A percentile compares a stretch with the other conserved stretches of the same genome.
Evolutionary conservation across 2,329 filamentous ascomycete species (phyloP).

Genomic region (Albifimbria verrucaria): DNA sequence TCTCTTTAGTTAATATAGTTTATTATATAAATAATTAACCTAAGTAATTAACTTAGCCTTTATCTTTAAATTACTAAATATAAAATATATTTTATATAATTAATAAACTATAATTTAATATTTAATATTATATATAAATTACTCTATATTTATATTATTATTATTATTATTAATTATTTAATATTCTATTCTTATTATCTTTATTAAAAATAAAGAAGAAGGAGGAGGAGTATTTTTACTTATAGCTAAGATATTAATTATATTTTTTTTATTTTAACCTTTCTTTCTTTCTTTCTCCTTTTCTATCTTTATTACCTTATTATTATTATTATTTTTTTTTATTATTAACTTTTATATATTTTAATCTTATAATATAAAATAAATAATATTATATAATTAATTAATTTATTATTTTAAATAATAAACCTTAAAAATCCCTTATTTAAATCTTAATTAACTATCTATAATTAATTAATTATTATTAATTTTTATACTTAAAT

Average conservation of each 20-base stretch:
- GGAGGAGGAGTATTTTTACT: too few relatives aligned
- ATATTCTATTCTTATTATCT: not conserved
- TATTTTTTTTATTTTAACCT: not conserved
- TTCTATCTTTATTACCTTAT: not conserved
- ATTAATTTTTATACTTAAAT: too few relatives aligned
- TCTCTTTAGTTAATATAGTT: not conserved
- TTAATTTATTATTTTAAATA: not conserved
- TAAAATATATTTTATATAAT: not conserved
- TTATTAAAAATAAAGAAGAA: not conserved
- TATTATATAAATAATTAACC: not conserved
- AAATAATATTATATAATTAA: not conserved
- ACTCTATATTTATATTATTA: not conserved
- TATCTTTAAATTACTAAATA: not conserved
- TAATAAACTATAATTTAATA: not conserved
- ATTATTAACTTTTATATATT: not conserved
- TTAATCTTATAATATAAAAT: not conserved
- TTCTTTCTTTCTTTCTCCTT: not conserved
- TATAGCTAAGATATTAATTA: not conserved
- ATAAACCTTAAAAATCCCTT: not conserved
- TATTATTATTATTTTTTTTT: not conserved
- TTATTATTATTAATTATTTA: not conserved
- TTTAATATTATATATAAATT: not conserved
- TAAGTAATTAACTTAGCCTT: not conserved
- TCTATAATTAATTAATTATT: not conserved
- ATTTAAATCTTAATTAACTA: not conserved